Conservation (phyloP, 2,329 filamentous ascomycete species). For the Aureobasidium sp. region DNA sequence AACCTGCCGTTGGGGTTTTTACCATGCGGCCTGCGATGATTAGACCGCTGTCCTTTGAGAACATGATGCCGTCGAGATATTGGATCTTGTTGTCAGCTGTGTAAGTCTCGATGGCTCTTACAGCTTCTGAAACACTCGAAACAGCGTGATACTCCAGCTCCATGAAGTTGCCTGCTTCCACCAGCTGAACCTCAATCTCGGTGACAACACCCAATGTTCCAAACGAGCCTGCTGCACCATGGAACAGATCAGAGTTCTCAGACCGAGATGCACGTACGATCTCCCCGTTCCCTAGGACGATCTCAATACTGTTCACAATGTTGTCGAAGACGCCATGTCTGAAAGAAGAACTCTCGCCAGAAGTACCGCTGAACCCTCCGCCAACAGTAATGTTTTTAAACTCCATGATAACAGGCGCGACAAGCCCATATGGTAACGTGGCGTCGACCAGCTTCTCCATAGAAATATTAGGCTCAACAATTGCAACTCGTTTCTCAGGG, state of each 20-base stretch:
- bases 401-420: constrained; percentile 64
- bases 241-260: constrained; percentile 50
- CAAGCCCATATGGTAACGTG: constrained; percentile 48
- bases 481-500: constrained; percentile 34
- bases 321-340: constrained; percentile 60
- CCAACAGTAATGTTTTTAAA: constrained; percentile 64
- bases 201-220: constrained; percentile 58
- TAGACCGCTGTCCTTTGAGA: constrained; percentile 47
- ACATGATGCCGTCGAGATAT: constrained; percentile 66
- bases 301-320: constrained; percentile 56
- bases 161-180: constrained; percentile 50
- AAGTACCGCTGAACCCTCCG: constrained; percentile 59
- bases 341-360: constrained; percentile 61
- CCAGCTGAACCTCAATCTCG: constrained; percentile 52
- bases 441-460: constrained; percentile 59
- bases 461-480: constrained; percentile 62
- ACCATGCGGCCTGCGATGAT: constrained; percentile 55
- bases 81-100: constrained; percentile 42
- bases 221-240: constrained; percentile 52
- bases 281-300: constrained; percentile 54
- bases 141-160: constrained; percentile 55
- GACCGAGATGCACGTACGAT: constrained; percentile 42
- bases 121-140: constrained; percentile 42
- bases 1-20: constrained; percentile 22
- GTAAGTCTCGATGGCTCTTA: constrained; percentile 43